A percentile compares a stretch with the other conserved stretches of the same genome.
phyloP scores from a whole-genome alignment of 768 basidiomycete species.

The Pleurotus salmoneostramineus region DNA sequence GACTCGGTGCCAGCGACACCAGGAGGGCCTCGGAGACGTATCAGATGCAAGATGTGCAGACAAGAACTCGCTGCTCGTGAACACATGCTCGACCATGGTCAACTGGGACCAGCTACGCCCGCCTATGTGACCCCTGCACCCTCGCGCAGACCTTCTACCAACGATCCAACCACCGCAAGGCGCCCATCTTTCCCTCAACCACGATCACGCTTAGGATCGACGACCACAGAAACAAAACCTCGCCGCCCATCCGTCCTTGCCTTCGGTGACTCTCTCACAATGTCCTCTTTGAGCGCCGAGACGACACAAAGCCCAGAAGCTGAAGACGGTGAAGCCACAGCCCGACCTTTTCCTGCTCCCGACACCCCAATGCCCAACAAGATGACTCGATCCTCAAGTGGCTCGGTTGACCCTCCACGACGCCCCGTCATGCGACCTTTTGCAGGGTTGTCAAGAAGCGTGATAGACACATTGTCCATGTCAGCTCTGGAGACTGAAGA shows the following conservation, averaged over 20 bases:
- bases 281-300: constrained; percentile 34
- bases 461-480: constrained; percentile 33
- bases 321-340: constrained; percentile 15
- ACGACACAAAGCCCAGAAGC: constrained; percentile 12
- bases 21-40: constrained; percentile 46
- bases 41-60: constrained; percentile 91
- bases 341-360: constrained; percentile 1
- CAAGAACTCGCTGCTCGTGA: constrained; percentile 87
- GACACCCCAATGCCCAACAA: constrained; percentile 1
- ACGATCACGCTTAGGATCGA: constrained; percentile 18
- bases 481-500: constrained; percentile 53
- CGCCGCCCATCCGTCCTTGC: constrained; percentile 28
- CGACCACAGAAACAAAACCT: constrained; percentile 16
- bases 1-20: constrained; percentile 62
- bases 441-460: constrained; percentile 14
- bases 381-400: background rate
- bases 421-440: constrained; percentile 15
- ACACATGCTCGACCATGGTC: constrained; percentile 90
- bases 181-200: constrained; percentile 20
- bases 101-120: constrained; percentile 67
- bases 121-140: constrained; percentile 35
- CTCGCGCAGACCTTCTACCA: constrained; percentile 22
- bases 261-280: constrained; percentile 29
- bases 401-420: constrained; percentile 10
- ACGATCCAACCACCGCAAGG: constrained; percentile 5